A percentile compares a stretch with the other conserved stretches of the same genome.
Evolutionary conservation across 2,329 filamentous ascomycete species (phyloP).

Genomic region (Fusarium odoratissimum): DNA sequence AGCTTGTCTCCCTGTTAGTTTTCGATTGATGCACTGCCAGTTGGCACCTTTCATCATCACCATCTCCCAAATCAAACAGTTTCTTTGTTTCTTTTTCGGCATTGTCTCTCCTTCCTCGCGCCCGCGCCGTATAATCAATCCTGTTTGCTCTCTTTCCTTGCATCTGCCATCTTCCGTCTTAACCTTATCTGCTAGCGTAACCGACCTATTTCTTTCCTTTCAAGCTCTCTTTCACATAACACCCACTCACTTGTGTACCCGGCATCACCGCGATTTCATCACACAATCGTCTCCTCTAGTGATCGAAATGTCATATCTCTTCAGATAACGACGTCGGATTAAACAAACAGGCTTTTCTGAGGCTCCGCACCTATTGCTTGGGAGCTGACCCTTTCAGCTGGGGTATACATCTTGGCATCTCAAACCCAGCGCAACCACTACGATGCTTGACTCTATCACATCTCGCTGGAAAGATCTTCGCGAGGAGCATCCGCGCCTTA

Average conservation of each 20-base stretch:
- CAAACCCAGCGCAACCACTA: conserved; percentile 2
- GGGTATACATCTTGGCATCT: conserved; percentile 26
- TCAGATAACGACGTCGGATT: conserved; percentile 21
- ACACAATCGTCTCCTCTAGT: not conserved
- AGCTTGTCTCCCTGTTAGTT: not conserved
- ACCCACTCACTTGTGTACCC: not conserved
- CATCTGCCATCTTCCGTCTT: not conserved
- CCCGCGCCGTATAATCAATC: not conserved
- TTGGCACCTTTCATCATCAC: not conserved
- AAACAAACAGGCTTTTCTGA: conserved; percentile 3
- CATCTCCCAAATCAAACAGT: not conserved
- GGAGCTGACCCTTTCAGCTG: conserved; percentile 19
- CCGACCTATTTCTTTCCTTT: not conserved
- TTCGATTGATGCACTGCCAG: conserved; percentile 17
- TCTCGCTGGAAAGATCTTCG: conserved; percentile 38
- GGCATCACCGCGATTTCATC: not conserved
- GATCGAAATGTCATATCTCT: conserved; percentile 32
- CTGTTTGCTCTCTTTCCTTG: not conserved
- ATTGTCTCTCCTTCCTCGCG: not conserved
- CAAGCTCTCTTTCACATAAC: not conserved
- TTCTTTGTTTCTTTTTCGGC: not conserved
- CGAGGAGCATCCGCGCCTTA: conserved; percentile 35
- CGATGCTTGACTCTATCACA: conserved; percentile 38
- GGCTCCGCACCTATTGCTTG: conserved; percentile 13
- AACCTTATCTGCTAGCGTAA: not conserved